phyloP scores from a whole-genome alignment of 129 eudicot species.

The Chrysanthemum lavandulifolium region DNA sequence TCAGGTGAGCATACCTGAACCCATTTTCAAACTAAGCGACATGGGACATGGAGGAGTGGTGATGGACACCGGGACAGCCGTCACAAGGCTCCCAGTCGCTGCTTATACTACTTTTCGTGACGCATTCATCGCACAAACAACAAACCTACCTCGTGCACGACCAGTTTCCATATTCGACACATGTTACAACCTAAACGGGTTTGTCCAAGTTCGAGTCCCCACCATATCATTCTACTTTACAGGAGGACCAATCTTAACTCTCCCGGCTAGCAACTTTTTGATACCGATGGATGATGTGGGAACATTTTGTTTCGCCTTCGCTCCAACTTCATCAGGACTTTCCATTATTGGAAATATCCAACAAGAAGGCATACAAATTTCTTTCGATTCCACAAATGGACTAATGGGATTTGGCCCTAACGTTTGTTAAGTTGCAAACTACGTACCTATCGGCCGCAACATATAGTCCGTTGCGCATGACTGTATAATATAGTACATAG shows the following conservation, averaged over 20 bases:
- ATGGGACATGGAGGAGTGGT: slow-evolving; percentile 84
- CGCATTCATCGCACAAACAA: slow-evolving; percentile 53
- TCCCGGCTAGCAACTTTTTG: slow-evolving; percentile 79
- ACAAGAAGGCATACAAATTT: slow-evolving; percentile 94
- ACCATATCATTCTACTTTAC: slow-evolving; percentile 76
- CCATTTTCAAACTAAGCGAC: slow-evolving; percentile 44
- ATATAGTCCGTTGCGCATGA: background rate
- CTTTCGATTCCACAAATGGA: slow-evolving; percentile 68
- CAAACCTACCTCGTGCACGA: slow-evolving; percentile 54
- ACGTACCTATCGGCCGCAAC: background rate
- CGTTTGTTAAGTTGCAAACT: slow-evolving; percentile 40
- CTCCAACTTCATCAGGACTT: slow-evolving; percentile 74
- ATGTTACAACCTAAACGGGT: slow-evolving; percentile 71
- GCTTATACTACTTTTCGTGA: slow-evolving; percentile 81
- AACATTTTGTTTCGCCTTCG: slow-evolving; percentile 88
- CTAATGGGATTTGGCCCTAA: slow-evolving; percentile 89
- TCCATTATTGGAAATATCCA: slow-evolving; percentile 91
- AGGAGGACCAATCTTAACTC: slow-evolving; percentile 75
- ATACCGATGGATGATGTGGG: slow-evolving; percentile 81
- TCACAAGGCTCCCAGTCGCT: slow-evolving; percentile 58
- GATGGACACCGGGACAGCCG: slow-evolving; percentile 95
- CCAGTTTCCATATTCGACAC: slow-evolving; percentile 72
- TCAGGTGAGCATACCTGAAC: slow-evolving; percentile 64
- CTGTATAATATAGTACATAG: slow-evolving; percentile 12
- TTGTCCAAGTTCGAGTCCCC: slow-evolving; percentile 76